Evolutionary conservation across 1,139 yeast species (phyloP), one percentile per base, ranked within the genome.

Genomic region (Suhomyces bribrorum): DNA sequence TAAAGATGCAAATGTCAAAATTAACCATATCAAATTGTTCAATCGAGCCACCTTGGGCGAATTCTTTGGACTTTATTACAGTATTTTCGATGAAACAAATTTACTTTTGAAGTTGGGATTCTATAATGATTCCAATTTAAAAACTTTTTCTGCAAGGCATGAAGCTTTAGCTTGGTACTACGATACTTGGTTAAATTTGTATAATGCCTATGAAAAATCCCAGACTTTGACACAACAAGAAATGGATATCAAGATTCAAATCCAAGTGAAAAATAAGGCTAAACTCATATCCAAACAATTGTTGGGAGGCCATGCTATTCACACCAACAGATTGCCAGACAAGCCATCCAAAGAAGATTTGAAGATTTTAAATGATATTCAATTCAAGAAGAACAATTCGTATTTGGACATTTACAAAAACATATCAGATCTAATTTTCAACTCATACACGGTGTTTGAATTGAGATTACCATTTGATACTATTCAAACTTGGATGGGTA

Each of bases 401-500:
- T 61, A 64, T 53, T 52, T 72, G 45, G 77, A 72, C 47, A 56
- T 72, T 18, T 69, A 60, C 46, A 72, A 72, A 53, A 61, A 62
- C 49, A 45, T 68, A 20, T 61, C 73, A 5, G 77, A 72, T 52
- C 59, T 72, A 38, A 54, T 65, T 7, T 72, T 72, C 52, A 71
- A 71, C 45, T 52, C 69, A 25, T 72, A 71, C 47, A 69, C 75
- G 1, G 76, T 72, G n/a, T 72, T 71, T 50, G 45, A 57, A 30
- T 43, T 66, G 43, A 53, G 59, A 14, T 60, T 72, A 34, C 77
- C 75, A 5, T 72, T 72, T 50, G 64, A 58, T 26, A 71, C 77
- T 30, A 49, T 69, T 32, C 77, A 72, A 48, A 71, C 71, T 17
- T 72, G 76, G 77, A 66, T 71, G 69, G 77, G 77, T 7, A 66